phyloP scores from a whole-genome alignment of 345 rosid species.

The Boechera divaricarpa region DNA sequence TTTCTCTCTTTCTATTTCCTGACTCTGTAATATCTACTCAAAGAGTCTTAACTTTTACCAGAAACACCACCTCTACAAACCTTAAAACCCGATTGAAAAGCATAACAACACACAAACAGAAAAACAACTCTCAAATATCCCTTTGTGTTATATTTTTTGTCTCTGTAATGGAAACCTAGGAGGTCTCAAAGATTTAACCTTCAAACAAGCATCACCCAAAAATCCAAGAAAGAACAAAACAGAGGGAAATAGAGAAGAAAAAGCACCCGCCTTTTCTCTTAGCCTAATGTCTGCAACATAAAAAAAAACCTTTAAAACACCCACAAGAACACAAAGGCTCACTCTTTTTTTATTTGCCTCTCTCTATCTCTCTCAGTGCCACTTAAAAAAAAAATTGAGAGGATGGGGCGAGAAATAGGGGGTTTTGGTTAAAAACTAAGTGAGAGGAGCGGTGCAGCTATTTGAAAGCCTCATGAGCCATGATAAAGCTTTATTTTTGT shows the following conservation, averaged over 20 bases:
- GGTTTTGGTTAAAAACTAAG: constrained; percentile 31
- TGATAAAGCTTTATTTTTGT: constrained; percentile 53
- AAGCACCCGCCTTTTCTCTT: background rate
- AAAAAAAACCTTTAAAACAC: constrained; percentile 8
- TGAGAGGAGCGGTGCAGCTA: constrained; percentile 75
- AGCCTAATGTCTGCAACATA: background rate
- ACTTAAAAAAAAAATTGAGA: constrained; percentile 34
- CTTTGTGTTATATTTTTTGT: background rate
- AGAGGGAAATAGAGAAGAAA: constrained; percentile 38
- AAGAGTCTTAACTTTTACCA: constrained; percentile 24
- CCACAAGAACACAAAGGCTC: constrained; percentile 25
- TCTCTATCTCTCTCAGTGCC: constrained; percentile 3
- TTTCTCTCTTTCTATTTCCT: constrained; percentile 10
- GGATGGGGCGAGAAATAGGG: constrained; percentile 33
- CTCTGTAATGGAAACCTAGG: constrained; percentile 12
- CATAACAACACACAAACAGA: background rate
- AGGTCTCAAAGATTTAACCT: constrained; percentile 21
- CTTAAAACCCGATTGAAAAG: background rate
- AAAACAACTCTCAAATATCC: background rate
- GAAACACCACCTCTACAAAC: constrained; percentile 9
- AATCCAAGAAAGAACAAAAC: constrained; percentile 15
- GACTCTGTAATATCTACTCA: background rate
- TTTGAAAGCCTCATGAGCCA: constrained; percentile 47
- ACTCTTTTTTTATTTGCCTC: background rate
- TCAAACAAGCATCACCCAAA: constrained; percentile 33